phyloP scores from a whole-genome alignment of 371 early-diverging fungal species.

The Umbelopsis sp. region DNA sequence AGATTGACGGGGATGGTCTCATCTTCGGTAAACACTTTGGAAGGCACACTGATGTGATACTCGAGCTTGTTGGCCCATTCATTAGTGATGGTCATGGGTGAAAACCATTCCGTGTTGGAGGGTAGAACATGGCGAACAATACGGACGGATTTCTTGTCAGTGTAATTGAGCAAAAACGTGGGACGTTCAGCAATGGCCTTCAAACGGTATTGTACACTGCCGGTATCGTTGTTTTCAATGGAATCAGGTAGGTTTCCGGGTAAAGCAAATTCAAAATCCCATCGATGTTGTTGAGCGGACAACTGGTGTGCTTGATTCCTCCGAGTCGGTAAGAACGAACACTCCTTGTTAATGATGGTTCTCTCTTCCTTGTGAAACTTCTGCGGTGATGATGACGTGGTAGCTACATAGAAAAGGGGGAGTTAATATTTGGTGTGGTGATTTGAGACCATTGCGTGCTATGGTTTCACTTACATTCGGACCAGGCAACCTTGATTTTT shows the following conservation, averaged over 20 bases:
- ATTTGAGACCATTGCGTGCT: neutral
- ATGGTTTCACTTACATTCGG: slow-evolving; percentile 31
- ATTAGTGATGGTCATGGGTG: slow-evolving; percentile 30
- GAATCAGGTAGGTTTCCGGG: slow-evolving; percentile 47
- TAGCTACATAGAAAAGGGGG: neutral
- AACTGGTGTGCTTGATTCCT: slow-evolving; percentile 29
- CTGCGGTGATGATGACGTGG: slow-evolving; percentile 15
- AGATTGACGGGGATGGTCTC: slow-evolving; percentile 40
- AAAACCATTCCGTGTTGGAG: slow-evolving; percentile 18
- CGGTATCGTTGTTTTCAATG: slow-evolving; percentile 38
- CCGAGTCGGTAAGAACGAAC: slow-evolving; percentile 30
- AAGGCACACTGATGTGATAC: slow-evolving; percentile 32
- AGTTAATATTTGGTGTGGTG: neutral
- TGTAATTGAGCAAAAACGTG: slow-evolving; percentile 32
- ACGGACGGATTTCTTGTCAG: slow-evolving; percentile 27
- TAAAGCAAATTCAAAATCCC: slow-evolving; percentile 43
- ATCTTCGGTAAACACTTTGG: slow-evolving; percentile 30
- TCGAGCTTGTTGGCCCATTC: slow-evolving; percentile 33
- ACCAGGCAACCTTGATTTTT: slow-evolving; percentile 36
- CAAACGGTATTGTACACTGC: slow-evolving; percentile 40
- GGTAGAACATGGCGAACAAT: slow-evolving; percentile 28
- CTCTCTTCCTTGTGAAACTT: slow-evolving; percentile 12
- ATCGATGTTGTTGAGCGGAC: slow-evolving; percentile 29
- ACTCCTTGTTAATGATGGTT: slow-evolving; percentile 31
- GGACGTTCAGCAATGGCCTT: slow-evolving; percentile 45